Evolutionary conservation across 2,329 filamentous ascomycete genomes (phyloP), one percentile per base, ranked within the genome.

Genomic region (Tolypocladium guangdongense): DNA sequence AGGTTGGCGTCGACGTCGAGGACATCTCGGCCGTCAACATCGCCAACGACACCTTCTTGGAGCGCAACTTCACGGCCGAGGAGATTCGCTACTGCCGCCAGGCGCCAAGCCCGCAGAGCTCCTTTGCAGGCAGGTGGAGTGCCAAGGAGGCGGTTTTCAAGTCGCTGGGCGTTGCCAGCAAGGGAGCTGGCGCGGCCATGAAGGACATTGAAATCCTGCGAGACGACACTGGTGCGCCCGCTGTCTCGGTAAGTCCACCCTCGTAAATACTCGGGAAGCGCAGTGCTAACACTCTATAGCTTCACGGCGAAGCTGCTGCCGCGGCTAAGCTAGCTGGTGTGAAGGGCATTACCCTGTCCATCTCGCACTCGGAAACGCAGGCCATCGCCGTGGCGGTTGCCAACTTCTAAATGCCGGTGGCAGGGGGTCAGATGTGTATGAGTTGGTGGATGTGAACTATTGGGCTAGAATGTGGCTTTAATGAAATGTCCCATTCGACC

Each of bases 131-230:
- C 50, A 84, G 90, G 61, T 99, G 93, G 93, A 92, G 87, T 64
- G 93, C 93, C 37, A 99, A 99, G 77, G 93, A 99, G 74, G 93
- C 93, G 32, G 91, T 99, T 1, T 99, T 99, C 80, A 99, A 99
- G 82, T 90, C 89, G 38, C 78, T 99, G 16, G 90, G 91, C 60
- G 91, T 97, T 14, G 74, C 80, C 62, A 87, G 91, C 71, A 85
- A 88, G 72, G 93, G 93, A 57, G 91, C 87, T 11, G 93, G 95
- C 59, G 92, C 93, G 55, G 79, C 90, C 18, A 71, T 99, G 72
- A 93, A 86, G 76, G 91, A 97, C 43, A 99, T 99, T 74, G 95
- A 99, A 74, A 92, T 99, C 63, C 71, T 82, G 57, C 86, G 84
- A 63, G 86, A 91, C 64, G 84, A 87, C 59, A 86, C 82, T 47